These are phyloP conservation scores for Myochromella boudieri DNA, from an alignment of 768 basidiomycete genomes.

Conservation along the genomic window DNA sequence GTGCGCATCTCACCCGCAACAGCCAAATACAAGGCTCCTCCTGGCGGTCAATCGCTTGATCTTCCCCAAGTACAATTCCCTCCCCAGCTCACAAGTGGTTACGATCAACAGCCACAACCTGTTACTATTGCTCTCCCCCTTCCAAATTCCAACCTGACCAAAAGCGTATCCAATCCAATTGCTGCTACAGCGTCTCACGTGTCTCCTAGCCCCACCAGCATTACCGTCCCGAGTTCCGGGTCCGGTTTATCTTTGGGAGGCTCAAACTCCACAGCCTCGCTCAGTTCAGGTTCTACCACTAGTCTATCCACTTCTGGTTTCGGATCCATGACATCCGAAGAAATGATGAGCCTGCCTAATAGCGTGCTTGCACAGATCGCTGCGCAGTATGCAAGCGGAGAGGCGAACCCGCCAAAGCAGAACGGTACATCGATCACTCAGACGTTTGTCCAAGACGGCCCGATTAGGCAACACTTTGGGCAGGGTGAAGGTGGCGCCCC, in stretches of 20 bases:
- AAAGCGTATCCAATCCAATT: conserved; percentile 73
- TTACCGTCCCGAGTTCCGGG: conserved; percentile 38
- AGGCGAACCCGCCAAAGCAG: conserved; percentile 26
- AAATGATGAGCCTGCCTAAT: conserved; percentile 48
- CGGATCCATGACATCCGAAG: conserved; percentile 50
- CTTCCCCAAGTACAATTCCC: conserved; percentile 49
- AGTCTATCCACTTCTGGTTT: conserved; percentile 52
- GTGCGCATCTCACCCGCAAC: conserved; percentile 92
- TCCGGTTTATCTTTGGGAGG: conserved; percentile 51
- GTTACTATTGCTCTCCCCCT: conserved; percentile 52
- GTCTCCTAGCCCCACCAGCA: conserved; percentile 33
- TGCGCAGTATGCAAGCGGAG: conserved; percentile 44
- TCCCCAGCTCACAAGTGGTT: conserved; percentile 21
- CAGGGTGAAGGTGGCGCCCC: conserved; percentile 39
- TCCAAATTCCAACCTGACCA: conserved; percentile 43
- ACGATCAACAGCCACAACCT: conserved; percentile 35
- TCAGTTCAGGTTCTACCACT: conserved; percentile 53
- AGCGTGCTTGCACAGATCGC: conserved; percentile 48
- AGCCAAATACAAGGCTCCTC: conserved; percentile 76
- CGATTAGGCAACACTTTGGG: conserved; percentile 29
- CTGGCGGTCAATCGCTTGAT: conserved; percentile 39
- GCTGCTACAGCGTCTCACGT: conserved; percentile 44
- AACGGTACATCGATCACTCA: conserved; percentile 33
- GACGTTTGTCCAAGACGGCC: conserved; percentile 42
- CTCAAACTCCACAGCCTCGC: conserved; percentile 50